Base-by-base conservation (phyloP, 2,329 filamentous ascomycete species). In the Ophiosphaerella herpotricha region DNA sequence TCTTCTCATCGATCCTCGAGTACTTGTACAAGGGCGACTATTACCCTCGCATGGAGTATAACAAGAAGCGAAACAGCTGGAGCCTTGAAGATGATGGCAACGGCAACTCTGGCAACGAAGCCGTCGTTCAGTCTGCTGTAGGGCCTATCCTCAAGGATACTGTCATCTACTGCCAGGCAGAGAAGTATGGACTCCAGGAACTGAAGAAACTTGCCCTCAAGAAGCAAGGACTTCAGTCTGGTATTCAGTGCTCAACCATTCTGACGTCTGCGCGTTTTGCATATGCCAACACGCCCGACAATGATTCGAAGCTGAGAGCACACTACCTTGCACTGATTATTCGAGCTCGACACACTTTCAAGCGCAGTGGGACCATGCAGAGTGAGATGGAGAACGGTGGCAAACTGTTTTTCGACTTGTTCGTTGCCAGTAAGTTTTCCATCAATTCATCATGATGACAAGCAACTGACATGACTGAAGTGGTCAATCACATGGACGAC, bases 11-110 rank as follows among this genome's bases (percentile, higher is more conserved):
- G 5, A 82, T 97, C 9, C 85, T 97, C 48, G 92, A 97, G 71
- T 96, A 88, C 63, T 85, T 97, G 48, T 95, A 95, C 82, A 95
- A 95, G 76, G 91, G 91, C 57, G 92, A 96, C 74, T 96, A 96
- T 77, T 92, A 87, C 63, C 91, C 92, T 3, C 87, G 88, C 14
- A 81, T 96, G 21, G 76, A 90, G 48, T 90, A 91, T 75, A 90
- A 93, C 77, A 91, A 91, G 78, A 85, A 87, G 57, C 83, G 84
- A 47, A 86, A 90, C 72, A 86, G 84, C 44, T 96, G 90, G 87
- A 87, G 89, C 68, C 78, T 96, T n/a, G 91, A 95, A 73, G 83
- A 85, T 42, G 72, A 75, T 1, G 78, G 70, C 48, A 68, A 69
- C 40, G 58, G 60, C 40, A 78, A 70, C 48, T 64, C 63, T 46